Base-by-base conservation (phyloP, 2,329 filamentous ascomycete species). In the Beauveria bassiana region DNA sequence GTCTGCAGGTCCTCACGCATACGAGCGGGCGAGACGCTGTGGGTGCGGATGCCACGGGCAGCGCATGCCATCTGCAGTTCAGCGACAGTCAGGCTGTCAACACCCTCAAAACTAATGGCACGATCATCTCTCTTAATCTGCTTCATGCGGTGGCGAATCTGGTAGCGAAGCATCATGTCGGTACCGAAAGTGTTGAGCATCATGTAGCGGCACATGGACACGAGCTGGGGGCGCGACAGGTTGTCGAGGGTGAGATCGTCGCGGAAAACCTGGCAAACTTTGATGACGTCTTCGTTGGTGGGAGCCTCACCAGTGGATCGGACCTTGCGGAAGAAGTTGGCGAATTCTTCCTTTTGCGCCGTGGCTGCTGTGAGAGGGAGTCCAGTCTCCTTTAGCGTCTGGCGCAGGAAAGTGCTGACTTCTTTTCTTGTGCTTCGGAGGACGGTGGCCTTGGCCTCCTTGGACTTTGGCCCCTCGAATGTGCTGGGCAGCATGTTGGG, bases 61-160 rank as follows among this genome's bases (percentile, higher is more conserved):
- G 91, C 91, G 72, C 91, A 96, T 1, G 95, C 95, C 70, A 87
- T 90, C 79, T 98, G 95, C 52, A 99, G 83, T 75, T 99, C 95
- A 2, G 88, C 83, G 0, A 98, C 92, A n/a, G 92, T 96, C 58
- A 99, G 84, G 59, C 89, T 93, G 64, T 96, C 92, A 34, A 99
- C 88, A 40, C 95, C 93, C 76, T 99, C 95, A 71, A 88, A 96
- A 73, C 86, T 89, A 72, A 99, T 99, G 65, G 93, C 92, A 67
- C 87, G 88, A 77, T 99, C 95, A 71, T 99, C 95, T 65, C 93
- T 88, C 86, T 99, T 99, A 81, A 98, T 98, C 77, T 99, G 95
- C 69, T 93, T 87, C 95, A 99, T 99, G 65, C 93, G 90, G 77
- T 98, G 93, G 62, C 95, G 91, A 70, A 99, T 86, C 73, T 96